Evolutionary conservation across 176 grass and related monocot species (phyloP).

Genomic region (Stipa capillata): DNA sequence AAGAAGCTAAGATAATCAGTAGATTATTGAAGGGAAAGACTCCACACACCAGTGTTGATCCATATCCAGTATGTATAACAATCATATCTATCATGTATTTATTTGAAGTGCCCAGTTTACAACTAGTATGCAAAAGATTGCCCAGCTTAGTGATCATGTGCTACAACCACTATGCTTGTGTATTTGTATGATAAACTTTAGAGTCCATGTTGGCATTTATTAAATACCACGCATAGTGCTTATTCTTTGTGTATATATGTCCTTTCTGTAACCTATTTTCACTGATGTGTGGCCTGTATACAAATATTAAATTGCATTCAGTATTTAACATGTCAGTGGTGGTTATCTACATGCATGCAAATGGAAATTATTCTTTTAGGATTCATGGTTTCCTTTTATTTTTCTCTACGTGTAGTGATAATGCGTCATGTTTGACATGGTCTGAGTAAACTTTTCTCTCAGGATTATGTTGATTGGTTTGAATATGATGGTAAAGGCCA

Average conservation of each 20-base stretch:
- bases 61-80: constrained; percentile 66
- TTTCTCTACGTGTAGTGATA: neutral
- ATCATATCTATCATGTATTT: neutral
- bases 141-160: neutral
- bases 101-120: neutral
- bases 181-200: neutral
- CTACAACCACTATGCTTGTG: neutral
- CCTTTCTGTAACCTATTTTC: too few species aligned
- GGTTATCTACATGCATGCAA: constrained; percentile 6
- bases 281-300: neutral
- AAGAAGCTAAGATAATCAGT: constrained; percentile 77
- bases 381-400: constrained; percentile 5
- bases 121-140: neutral
- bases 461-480: constrained; percentile 91
- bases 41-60: constrained; percentile 78
- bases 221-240: neutral
- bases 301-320: neutral
- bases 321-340: neutral
- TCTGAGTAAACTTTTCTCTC: constrained; percentile 9
- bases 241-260: neutral
- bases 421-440: neutral
- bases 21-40: constrained; percentile 83
- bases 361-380: neutral
- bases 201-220: neutral
- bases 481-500: constrained; percentile 84